Conservation (phyloP, 371 early-diverging fungal species). For the Basidiobolus meristosporus region DNA sequence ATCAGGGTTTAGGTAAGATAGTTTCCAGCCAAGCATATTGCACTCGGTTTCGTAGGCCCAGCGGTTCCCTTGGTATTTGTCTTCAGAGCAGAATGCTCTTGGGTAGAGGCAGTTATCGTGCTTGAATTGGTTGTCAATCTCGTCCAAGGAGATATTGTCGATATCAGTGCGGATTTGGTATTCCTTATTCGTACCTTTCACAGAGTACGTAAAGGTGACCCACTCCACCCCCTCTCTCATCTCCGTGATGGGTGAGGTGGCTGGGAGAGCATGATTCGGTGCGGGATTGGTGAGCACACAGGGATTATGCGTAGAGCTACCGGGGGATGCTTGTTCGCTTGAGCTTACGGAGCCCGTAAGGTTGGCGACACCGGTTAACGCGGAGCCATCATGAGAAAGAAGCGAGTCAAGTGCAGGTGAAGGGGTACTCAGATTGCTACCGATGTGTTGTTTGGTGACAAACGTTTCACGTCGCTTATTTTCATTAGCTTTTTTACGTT, state of each 20-base stretch:
- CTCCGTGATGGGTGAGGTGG: constrained; percentile 22
- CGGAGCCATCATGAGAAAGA: too few relatives aligned
- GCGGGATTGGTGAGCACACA: too few relatives aligned
- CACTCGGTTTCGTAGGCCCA: constrained; percentile 88
- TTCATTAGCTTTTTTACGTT: too few relatives aligned
- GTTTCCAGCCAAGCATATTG: constrained; percentile 76
- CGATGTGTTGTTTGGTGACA: too few relatives aligned
- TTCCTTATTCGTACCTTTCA: constrained; percentile 33
- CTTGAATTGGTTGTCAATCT: constrained; percentile 51
- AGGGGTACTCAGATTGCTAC: too few relatives aligned
- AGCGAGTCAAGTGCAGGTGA: too few relatives aligned
- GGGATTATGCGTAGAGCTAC: too few relatives aligned
- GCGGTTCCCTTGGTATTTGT: constrained; percentile 67
- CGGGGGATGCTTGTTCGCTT: too few relatives aligned
- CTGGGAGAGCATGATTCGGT: constrained; percentile 14
- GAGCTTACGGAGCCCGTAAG: too few relatives aligned
- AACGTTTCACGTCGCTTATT: too few relatives aligned
- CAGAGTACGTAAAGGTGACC: constrained; percentile 46
- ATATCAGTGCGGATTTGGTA: constrained; percentile 68
- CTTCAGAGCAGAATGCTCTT: constrained; percentile 45
- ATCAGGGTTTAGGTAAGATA: constrained; percentile 67
- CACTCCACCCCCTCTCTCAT: constrained; percentile 38
- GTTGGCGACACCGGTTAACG: too few relatives aligned
- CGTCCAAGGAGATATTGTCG: constrained; percentile 28
- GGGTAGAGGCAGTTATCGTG: constrained; percentile 74